Conservation (phyloP, 306 rosid genomes). For the Castanea mollissima region DNA sequence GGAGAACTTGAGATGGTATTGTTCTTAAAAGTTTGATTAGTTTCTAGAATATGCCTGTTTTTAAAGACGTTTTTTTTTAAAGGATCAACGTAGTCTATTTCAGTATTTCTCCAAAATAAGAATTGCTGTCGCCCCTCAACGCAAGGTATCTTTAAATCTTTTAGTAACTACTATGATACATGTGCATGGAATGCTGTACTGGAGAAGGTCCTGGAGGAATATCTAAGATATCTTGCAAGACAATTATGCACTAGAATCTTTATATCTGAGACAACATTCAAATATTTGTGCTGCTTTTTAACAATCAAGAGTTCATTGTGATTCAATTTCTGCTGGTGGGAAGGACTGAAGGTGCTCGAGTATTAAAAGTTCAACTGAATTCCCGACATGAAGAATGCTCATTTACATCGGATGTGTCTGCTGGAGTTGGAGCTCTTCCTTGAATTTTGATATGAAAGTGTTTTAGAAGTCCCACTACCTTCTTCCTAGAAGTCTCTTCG, state of each 20-base stretch:
- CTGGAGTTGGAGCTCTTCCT: conserved; percentile 25
- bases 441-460: neutral
- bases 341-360: conserved; percentile 10
- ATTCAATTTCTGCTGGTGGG: conserved; percentile 22
- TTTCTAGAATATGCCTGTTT: too few species aligned
- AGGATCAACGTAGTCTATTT: too few species aligned
- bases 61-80: too few species aligned
- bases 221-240: too few species aligned
- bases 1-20: neutral
- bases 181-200: neutral
- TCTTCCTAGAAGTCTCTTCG: conserved; percentile 12
- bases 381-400: conserved; percentile 24
- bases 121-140: too few species aligned
- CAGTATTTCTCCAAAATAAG: neutral
- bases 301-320: neutral
- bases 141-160: too few species aligned
- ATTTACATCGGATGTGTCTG: neutral
- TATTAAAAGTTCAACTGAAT: conserved; percentile 19
- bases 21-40: too few species aligned
- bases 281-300: too few species aligned
- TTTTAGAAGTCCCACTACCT: neutral
- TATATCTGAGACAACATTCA: neutral
- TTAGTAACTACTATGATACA: neutral
- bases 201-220: neutral
- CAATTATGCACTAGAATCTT: neutral